Conservation (phyloP, 768 basidiomycete genomes). For the Cystobasidium ongulense region DNA sequence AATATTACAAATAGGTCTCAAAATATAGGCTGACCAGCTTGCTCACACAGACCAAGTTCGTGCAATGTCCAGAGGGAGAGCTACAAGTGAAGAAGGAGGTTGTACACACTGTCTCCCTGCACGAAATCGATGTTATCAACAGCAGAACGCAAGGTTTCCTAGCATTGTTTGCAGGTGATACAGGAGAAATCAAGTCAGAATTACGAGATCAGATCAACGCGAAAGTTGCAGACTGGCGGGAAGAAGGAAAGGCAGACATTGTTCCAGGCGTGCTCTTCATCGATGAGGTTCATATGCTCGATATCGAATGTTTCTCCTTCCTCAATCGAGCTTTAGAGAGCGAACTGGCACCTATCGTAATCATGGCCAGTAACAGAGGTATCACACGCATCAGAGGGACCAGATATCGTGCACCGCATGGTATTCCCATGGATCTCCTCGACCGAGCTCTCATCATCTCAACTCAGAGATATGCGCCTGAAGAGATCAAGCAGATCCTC, state of each 20-base stretch:
- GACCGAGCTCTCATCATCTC: constrained; percentile 94
- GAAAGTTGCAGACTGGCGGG: constrained; percentile 94
- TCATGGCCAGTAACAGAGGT: constrained; percentile 96
- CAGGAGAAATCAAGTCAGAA: constrained; percentile 97
- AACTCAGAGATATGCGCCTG: constrained; percentile 72
- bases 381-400: constrained; percentile 92
- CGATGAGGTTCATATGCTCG: constrained; percentile 99
- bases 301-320: constrained; percentile 99
- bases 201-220: constrained; percentile 91
- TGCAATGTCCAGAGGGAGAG: constrained; percentile 95
- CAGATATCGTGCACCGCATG: constrained; percentile 87
- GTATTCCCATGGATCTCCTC: constrained; percentile 84
- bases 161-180: constrained; percentile 82
- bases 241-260: constrained; percentile 96
- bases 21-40: background rate
- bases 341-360: constrained; percentile 85
- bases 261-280: constrained; percentile 94
- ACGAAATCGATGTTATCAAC: constrained; percentile 99
- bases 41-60: constrained; percentile 77
- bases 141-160: constrained; percentile 97
- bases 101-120: constrained; percentile 90
- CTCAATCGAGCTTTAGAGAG: constrained; percentile 90
- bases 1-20: background rate
- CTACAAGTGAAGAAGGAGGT: constrained; percentile 96
- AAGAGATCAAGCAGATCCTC: constrained; percentile 84